phyloP scores from a whole-genome alignment of 2,329 filamentous ascomycete genomes.

The Paradendryphiella salina region DNA sequence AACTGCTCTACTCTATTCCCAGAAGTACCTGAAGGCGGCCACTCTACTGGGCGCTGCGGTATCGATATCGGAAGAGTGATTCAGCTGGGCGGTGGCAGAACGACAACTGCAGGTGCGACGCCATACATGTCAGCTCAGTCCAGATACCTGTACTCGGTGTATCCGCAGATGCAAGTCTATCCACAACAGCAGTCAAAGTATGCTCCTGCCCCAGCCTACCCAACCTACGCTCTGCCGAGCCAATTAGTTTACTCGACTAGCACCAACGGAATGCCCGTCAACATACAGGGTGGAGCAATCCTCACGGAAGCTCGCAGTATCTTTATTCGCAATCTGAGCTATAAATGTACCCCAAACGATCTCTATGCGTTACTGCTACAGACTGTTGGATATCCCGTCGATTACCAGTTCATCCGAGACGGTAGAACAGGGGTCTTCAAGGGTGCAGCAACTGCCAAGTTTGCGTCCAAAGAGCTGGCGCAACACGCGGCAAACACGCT shows the following conservation, averaged over 20 bases:
- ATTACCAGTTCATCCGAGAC: conserved; percentile 34
- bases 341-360: conserved; percentile 31
- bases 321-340: conserved; percentile 42
- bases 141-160: conserved; percentile 30
- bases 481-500: conserved; percentile 34
- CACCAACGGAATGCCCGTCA: conserved; percentile 43
- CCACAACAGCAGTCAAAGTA: conserved; percentile 20
- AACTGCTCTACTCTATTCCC: conserved; percentile 40
- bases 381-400: conserved; percentile 30
- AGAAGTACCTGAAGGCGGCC: conserved; percentile 27
- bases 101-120: conserved; percentile 10
- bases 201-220: conserved; percentile 22
- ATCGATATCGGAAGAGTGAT: conserved; percentile 38
- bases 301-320: conserved; percentile 46
- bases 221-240: conserved; percentile 21
- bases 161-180: conserved; percentile 28
- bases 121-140: conserved; percentile 26
- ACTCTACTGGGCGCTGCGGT: conserved; percentile 37
- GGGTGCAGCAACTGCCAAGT: conserved; percentile 41
- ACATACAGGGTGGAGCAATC: conserved; percentile 42
- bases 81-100: conserved; percentile 17
- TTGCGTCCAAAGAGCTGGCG: conserved; percentile 38
- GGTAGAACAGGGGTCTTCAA: conserved; percentile 33
- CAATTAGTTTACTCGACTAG: conserved; percentile 37
- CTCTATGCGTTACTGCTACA: conserved; percentile 35